Base-by-base conservation (phyloP, 768 basidiomycete species). In the Suillus weaverae region DNA sequence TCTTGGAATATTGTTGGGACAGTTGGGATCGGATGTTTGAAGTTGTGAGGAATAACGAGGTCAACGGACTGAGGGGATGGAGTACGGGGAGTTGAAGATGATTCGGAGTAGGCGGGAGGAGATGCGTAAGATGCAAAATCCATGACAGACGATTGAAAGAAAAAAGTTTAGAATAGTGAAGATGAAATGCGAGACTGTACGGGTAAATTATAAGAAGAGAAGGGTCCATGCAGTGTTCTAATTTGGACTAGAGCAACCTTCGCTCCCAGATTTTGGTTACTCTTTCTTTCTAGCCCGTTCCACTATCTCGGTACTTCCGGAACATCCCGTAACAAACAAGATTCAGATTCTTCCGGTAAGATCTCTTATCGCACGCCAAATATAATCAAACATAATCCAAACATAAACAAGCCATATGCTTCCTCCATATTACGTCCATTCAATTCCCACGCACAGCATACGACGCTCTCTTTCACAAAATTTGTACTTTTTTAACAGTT, bases 81-180 rank as follows among this genome's bases (percentile, higher is more conserved):
- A 0, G 91, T 92, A 62, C 90, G 85, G 2, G 91, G 90, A 1
- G 84, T 81, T 51, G 89, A 81, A 60, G 85, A 89, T 67, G 86
- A 83, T 79, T 89, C 86, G 63, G 87, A 86, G 80, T 87, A 88
- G 69, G 62, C 43, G 9, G 67, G 18, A 36, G 62, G 50, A 39
- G 76, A 82, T 60, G 85, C 78, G 77, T 87, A 89, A 8, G 80
- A 75, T 79, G 89, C 87, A 76, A 89, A 90, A 72, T 84, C 82
- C 82, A 83, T 83, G 66, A 50, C 50, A 18, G 30, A 26, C 51
- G 51, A 54, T 50, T 16, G 32, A 39, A n/a, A 36, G 33, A 4
- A 51, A 51, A 50, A 50, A 50, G 50, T 51, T 18, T 32, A 53
- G 16, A 50, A 50, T 26, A 13, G 46, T 30, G 50, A 50, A 53